These are phyloP conservation scores for Polyplosphaeria fusca DNA, from an alignment of 495 filamentous ascomycete genomes.

Conservation along the genomic window DNA sequence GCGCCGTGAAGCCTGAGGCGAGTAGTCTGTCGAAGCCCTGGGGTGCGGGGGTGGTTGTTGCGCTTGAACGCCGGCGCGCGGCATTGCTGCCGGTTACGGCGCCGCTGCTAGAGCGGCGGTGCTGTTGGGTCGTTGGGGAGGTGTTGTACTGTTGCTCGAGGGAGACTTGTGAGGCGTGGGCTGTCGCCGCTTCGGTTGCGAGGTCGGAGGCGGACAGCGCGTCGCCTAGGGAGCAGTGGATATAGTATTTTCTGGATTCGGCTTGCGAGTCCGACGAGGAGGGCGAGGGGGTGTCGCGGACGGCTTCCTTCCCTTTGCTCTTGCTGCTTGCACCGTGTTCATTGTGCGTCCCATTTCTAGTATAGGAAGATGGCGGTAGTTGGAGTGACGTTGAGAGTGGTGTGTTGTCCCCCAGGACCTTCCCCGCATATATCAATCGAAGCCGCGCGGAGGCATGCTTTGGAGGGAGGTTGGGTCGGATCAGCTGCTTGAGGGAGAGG, in stretches of 20 bases:
- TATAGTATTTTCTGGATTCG: constrained; percentile 56
- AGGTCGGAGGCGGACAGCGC: constrained; percentile 67
- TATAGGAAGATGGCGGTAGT: constrained; percentile 52
- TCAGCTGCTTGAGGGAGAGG: constrained; percentile 72
- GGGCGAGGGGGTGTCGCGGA: constrained; percentile 41
- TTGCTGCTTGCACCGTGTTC: constrained; percentile 46
- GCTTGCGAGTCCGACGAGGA: not conserved
- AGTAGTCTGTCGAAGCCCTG: constrained; percentile 88
- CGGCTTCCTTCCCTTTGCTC: constrained; percentile 58
- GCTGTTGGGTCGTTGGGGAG: constrained; percentile 5
- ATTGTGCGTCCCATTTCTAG: constrained; percentile 44
- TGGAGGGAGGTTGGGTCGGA: constrained; percentile 67
- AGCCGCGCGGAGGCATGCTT: constrained; percentile 63
- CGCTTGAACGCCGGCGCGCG: constrained; percentile 23
- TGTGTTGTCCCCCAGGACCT: constrained; percentile 71
- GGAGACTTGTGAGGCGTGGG: constrained; percentile 41
- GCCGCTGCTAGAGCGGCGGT: constrained; percentile 1
- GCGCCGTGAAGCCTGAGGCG: constrained; percentile 69
- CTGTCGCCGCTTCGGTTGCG: constrained; percentile 58
- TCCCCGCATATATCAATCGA: constrained; percentile 83
- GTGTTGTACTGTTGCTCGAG: constrained; percentile 18
- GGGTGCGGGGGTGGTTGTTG: constrained; percentile 58
- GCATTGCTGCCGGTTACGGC: constrained; percentile 7
- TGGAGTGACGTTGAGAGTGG: constrained; percentile 63
- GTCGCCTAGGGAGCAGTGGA: constrained; percentile 86